These are phyloP conservation scores for Spiromastix sp. DNA, from an alignment of 2,329 filamentous ascomycete species.

Conservation along the genomic window DNA sequence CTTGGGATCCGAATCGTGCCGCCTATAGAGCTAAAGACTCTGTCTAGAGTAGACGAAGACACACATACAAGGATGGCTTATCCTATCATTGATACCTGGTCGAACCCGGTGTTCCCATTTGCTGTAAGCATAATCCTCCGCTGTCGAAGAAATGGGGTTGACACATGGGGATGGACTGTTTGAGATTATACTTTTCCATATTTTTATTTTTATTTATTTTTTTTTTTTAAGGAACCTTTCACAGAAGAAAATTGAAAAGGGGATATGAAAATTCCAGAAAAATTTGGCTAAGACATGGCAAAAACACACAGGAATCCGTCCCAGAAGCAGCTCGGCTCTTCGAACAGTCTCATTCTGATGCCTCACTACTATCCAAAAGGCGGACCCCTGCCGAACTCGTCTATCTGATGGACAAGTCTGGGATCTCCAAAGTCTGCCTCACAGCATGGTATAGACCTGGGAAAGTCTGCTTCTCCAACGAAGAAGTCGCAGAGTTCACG, in stretches of 20 bases:
- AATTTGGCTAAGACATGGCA: too few relatives aligned
- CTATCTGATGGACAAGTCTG: constrained; percentile 12
- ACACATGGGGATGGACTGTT: too few relatives aligned
- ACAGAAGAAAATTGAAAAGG: too few relatives aligned
- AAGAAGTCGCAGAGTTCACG: constrained; percentile 15
- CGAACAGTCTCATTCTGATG: not conserved
- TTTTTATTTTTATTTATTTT: too few relatives aligned
- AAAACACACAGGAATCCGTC: not conserved
- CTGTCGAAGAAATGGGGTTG: too few relatives aligned
- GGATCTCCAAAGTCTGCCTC: constrained; percentile 13
- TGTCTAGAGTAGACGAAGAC: too few relatives aligned
- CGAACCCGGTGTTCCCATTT: not conserved
- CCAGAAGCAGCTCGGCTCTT: not conserved
- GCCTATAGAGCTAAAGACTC: too few relatives aligned
- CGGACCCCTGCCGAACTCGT: constrained; percentile 13
- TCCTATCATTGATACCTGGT: not conserved
- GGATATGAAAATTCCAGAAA: too few relatives aligned
- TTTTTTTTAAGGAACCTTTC: too few relatives aligned
- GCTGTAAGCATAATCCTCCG: not conserved
- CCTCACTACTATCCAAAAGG: not conserved
- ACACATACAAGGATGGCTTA: too few relatives aligned
- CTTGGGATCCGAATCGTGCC: too few relatives aligned
- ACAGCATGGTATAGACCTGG: constrained; percentile 14
- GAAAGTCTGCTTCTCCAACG: constrained; percentile 14
- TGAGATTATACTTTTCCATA: too few relatives aligned